Base-by-base conservation (phyloP, 176 grass and related monocot genomes). In the Carex parvula region DNA sequence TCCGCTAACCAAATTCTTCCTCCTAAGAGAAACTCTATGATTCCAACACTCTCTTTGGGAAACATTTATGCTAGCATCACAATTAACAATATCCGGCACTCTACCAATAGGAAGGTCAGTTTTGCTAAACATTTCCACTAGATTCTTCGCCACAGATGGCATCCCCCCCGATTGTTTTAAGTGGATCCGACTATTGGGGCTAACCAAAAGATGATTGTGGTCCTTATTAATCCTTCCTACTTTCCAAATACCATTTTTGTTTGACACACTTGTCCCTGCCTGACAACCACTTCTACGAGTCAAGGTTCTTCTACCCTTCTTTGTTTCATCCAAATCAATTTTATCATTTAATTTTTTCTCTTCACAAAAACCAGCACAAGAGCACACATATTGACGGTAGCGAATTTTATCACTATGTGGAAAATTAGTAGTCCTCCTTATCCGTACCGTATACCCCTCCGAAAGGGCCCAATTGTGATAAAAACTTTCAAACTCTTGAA, bases 31-130 rank as follows among this genome's bases (percentile, higher is more conserved):
- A n/a, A n/a, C n/a, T 55, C 41, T 52, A 29, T 77, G 21, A 21
- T 77, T 77, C 41, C 50, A 77, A 55, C 72, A 77, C 55, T 77
- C 72, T 21, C 17, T 52, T 22, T 77, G n/a, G 16, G n/a, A 52
- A 77, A 77, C 10, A 14, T 54, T 29, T 52, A 77, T 26, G 8
- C 50, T n/a, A 2, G 9, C 72, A 46, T 54, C 72, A 24, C 44
- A 39, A 29, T 22, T 22, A 53, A 77, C 39, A 16, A 67, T 67
- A 22, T 46, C 20, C 9, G 13, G 3, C 12, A 77, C 50, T 53
- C 22, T 77, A 77, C n/a, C 41, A 26, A 77, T 77, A 14, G n/a
- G 20, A 11, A 77, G 18, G 24, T 48, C 50, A 14, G n/a, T 26
- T 9, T 77, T 44, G 3, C 13, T 46, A 33, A 77, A 77, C 14